Evolutionary conservation across 176 grass and related monocot species (phyloP).

Genomic region (Rhynchospora breviuscula): DNA sequence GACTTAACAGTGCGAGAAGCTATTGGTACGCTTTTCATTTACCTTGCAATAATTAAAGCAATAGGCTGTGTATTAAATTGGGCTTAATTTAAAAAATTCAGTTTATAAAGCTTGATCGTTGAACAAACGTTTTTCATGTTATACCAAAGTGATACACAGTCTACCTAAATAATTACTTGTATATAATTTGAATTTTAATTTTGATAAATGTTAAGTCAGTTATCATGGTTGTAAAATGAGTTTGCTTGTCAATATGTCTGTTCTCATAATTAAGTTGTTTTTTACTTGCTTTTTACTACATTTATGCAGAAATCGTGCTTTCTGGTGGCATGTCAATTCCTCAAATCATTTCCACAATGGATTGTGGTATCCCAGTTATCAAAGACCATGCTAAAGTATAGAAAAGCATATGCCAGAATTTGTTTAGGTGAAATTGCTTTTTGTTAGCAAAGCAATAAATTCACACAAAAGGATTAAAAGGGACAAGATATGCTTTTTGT

Average conservation of each 20-base stretch:
- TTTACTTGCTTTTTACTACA: neutral
- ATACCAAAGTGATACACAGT: neutral
- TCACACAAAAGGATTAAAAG: neutral
- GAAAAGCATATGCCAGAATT: neutral
- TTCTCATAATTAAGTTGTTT: neutral
- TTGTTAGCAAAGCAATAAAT: slow-evolving; percentile 6
- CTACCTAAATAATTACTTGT: neutral
- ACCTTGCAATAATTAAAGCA: neutral
- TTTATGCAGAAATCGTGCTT: slow-evolving; percentile 52
- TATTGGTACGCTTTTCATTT: slow-evolving; percentile 36
- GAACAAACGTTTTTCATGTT: neutral
- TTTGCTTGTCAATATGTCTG: neutral
- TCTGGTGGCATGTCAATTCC: slow-evolving; percentile 73
- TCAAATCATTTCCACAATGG: slow-evolving; percentile 40
- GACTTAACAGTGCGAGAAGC: slow-evolving; percentile 65
- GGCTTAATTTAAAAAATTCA: neutral
- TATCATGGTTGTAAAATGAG: neutral
- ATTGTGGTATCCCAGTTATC: slow-evolving; percentile 17
- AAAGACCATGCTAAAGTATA: slow-evolving; percentile 24
- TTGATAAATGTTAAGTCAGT: neutral
- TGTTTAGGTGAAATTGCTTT: neutral
- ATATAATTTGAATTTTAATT: neutral
- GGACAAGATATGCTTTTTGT: neutral
- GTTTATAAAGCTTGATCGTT: neutral
- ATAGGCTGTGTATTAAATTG: neutral